Evolutionary conservation across 2,329 filamentous ascomycete genomes (phyloP), one percentile per base, ranked within the genome.

Genomic region (Clonostachys sp.): DNA sequence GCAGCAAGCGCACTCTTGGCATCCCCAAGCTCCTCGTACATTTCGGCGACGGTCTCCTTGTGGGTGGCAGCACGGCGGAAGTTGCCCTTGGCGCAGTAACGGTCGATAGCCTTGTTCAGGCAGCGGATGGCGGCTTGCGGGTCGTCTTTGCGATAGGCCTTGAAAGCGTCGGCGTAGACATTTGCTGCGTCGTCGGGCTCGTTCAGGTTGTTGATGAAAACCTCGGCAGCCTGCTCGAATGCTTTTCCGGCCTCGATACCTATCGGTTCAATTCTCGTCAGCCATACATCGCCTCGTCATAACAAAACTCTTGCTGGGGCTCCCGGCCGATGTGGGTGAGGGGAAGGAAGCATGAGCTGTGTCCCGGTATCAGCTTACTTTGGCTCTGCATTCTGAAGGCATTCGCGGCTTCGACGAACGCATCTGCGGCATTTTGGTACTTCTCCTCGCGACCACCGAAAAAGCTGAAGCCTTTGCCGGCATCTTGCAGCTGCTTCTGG

Each of bases 131-230:
- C 92, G 59, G 92, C 86, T 62, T 89, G 78, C 17, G 91, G 91
- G 59, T 89, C 84, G 46, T 87, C 84, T 70, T 91, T 95, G 59
- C 86, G 81, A 73, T 96, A 97, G 50, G 90, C 87, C 75, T 97
- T 96, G 80, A 91, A 97, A 45, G 94, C 94, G 66, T 97, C 91
- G 60, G 86, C 82, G 51, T 91, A 74, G 43, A 87, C 86, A 69
- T 95, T 95, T 53, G 92, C 91, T 43, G 91, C 90, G 63, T 97
- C 94, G 64, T 95, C 89, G 40, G 87, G 89, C 62, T 97, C 91
- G 63, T 91, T 95, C 45, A 97, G 80, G 58, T 91, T 85, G 55
- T 84, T 78, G 44, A 74, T 80, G 66, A 95, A 89, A 50, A 97
- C 84, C 41, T 79, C 68, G n/a, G 91, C 92, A 12, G 90, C 90